Evolutionary conservation across 2,329 filamentous ascomycete genomes (phyloP).

Genomic region (Penicillium janthinellum): DNA sequence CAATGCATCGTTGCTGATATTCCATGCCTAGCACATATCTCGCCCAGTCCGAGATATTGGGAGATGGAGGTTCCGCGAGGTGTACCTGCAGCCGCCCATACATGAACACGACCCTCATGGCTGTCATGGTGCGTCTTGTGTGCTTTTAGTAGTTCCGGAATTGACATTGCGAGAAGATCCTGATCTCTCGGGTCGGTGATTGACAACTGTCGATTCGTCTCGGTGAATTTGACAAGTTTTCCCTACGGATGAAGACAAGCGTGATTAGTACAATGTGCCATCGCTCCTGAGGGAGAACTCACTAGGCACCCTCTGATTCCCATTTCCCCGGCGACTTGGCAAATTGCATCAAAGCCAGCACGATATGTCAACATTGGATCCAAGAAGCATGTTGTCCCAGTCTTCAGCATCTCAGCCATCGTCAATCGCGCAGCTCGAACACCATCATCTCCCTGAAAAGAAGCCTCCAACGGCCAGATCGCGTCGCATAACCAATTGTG

Average conservation of each 20-base stretch:
- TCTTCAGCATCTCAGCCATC: conserved; percentile 42
- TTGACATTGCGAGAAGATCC: conserved; percentile 33
- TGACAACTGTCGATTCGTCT: conserved; percentile 29
- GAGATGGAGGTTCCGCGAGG: conserved; percentile 45
- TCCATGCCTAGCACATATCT: conserved; percentile 37
- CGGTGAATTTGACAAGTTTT: conserved; percentile 27
- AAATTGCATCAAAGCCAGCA: conserved; percentile 32
- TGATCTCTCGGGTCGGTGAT: conserved; percentile 33
- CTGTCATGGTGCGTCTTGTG: conserved; percentile 23
- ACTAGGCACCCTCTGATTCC: conserved; percentile 37
- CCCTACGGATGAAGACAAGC: neutral
- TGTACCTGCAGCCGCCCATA: conserved; percentile 51
- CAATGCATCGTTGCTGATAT: conserved; percentile 52
- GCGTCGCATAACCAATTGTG: conserved; percentile 37
- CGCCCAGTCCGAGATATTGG: conserved; percentile 40
- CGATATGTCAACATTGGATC: conserved; percentile 39
- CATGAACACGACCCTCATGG: conserved; percentile 52
- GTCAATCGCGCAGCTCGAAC: conserved; percentile 37
- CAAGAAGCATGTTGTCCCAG: conserved; percentile 42
- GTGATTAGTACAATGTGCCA: neutral
- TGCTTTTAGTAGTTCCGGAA: conserved; percentile 24
- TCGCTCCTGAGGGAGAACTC: neutral
- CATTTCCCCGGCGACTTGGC: conserved; percentile 35
- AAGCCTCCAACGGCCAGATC: conserved; percentile 41
- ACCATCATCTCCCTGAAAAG: conserved; percentile 38